Percentiles rank a stretch among this genome's conserved stretches.
Conservation (phyloP, 495 filamentous ascomycete species). For the Penicillium mononematosum region DNA sequence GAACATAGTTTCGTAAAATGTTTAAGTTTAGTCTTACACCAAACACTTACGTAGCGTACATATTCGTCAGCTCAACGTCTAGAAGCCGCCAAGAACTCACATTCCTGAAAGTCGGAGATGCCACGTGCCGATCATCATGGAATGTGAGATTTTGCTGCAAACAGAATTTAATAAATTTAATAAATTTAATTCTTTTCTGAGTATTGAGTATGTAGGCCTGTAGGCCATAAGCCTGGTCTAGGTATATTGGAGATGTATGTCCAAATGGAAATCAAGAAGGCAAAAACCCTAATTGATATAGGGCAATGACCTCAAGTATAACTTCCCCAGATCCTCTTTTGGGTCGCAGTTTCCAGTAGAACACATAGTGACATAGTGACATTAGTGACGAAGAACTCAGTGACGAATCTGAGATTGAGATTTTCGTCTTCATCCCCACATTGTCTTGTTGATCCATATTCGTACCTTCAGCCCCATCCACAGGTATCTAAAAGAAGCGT, state of each 20-base stretch:
- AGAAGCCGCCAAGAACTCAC: slow-evolving; percentile 1
- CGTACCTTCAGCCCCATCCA: background rate
- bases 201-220: background rate
- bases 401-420: background rate
- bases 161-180: background rate
- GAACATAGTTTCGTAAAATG: background rate
- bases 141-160: slow-evolving; percentile 8
- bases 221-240: background rate
- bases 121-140: slow-evolving; percentile 8
- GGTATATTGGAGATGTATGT: background rate
- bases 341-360: slow-evolving; percentile 2
- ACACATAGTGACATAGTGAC: background rate
- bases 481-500: background rate
- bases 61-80: background rate
- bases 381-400: background rate
- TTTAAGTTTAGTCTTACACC: background rate
- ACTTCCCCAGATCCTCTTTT: background rate
- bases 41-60: slow-evolving; percentile 4
- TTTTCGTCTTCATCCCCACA: background rate
- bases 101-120: background rate
- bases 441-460: slow-evolving; percentile 1
- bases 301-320: background rate
- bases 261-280: background rate
- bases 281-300: background rate
- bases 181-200: background rate